Conservation (phyloP, 2,329 filamentous ascomycete genomes). For the Ophiostoma tasmaniense region DNA sequence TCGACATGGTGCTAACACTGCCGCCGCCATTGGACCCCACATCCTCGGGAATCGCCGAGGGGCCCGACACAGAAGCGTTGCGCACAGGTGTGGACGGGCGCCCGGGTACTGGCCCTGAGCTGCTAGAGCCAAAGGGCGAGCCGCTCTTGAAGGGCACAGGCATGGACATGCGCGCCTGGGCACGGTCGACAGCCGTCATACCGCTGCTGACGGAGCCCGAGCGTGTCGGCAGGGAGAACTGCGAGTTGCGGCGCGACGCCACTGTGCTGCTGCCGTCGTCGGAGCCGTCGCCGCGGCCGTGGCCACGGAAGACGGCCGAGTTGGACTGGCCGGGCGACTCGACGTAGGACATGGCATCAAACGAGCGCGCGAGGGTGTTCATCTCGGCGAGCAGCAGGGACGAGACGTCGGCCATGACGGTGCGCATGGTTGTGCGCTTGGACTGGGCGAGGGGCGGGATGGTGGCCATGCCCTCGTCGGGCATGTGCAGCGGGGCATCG, state of each 20-base stretch:
- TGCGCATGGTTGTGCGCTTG: conserved; percentile 72
- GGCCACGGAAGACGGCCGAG: conserved; percentile 24
- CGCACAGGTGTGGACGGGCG: conserved; percentile 45
- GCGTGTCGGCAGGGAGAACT: conserved; percentile 41
- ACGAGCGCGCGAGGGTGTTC: conserved; percentile 62
- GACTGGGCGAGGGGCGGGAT: conserved; percentile 62
- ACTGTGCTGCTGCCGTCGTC: conserved; percentile 16
- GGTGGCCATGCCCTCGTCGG: conserved; percentile 61
- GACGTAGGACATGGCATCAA: conserved; percentile 65
- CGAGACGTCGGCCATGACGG: conserved; percentile 70
- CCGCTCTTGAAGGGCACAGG: conserved; percentile 47
- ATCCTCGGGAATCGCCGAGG: not conserved
- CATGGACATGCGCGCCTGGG: conserved; percentile 70
- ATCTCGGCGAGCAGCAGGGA: conserved; percentile 66
- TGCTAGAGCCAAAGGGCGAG: conserved; percentile 36
- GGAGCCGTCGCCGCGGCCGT: conserved; percentile 27
- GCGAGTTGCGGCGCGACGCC: conserved; percentile 43
- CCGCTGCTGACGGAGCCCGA: conserved; percentile 44
- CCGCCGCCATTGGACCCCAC: conserved; percentile 23
- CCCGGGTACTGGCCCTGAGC: conserved; percentile 38
- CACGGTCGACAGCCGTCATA: conserved; percentile 42
- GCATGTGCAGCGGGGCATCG: conserved; percentile 44
- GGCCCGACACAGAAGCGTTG: conserved; percentile 20
- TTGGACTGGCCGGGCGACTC: conserved; percentile 60
- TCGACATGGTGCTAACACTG: conserved; percentile 26